Evolutionary conservation across 352 stramenopile species (phyloP).

Genomic region (Phytophthora hybrid): DNA sequence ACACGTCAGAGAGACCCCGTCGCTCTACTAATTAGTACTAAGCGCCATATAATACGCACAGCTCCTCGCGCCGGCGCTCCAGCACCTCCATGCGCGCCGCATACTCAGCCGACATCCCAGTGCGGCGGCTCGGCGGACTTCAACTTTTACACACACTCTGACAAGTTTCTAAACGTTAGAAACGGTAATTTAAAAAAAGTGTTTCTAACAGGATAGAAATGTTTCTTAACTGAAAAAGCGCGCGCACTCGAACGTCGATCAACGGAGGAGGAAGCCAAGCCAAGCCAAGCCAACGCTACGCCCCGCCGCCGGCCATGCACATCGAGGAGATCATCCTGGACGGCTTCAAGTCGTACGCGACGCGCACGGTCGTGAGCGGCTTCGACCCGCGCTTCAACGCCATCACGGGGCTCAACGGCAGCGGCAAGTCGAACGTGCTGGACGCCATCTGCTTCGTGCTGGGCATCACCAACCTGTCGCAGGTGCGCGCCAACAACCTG

Average conservation of each 20-base stretch:
- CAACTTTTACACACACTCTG: conserved; percentile 10
- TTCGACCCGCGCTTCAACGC: conserved; percentile 99
- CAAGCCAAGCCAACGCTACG: not conserved
- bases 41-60: conserved; percentile 45
- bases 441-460: conserved; percentile 99
- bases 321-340: conserved; percentile 99
- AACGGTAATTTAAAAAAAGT: not conserved
- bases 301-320: conserved; percentile 85
- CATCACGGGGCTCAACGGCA: conserved; percentile 99
- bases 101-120: conserved; percentile 68
- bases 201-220: not conserved
- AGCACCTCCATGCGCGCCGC: conserved; percentile 67
- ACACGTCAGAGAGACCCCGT: not conserved
- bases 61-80: conserved; percentile 58
- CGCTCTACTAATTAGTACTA: not conserved
- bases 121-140: conserved; percentile 7
- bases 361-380: conserved; percentile 97
- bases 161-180: not conserved
- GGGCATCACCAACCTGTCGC: conserved; percentile 98
- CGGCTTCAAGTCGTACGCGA: conserved; percentile 99
- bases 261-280: not conserved
- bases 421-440: conserved; percentile 99
- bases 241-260: not conserved
- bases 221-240: not conserved
- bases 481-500: conserved; percentile 98